Evolutionary conservation across 192 early-diverging fungal species (phyloP).

Genomic region (Podila minutissima): DNA sequence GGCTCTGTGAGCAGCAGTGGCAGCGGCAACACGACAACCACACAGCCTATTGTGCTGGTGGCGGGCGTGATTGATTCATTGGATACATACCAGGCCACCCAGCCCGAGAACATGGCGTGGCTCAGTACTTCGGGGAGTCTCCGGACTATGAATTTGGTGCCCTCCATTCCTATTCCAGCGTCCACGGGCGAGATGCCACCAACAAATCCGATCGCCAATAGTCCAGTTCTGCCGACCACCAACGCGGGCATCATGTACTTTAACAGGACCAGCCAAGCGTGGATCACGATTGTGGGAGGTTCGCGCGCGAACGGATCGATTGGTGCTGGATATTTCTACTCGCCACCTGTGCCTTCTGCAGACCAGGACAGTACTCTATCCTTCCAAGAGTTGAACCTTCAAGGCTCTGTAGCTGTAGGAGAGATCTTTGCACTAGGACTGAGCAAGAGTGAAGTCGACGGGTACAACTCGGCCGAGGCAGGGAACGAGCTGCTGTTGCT

Average conservation of each 20-base stretch:
- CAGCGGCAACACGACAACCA: background rate
- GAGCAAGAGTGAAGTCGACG: slow-evolving; percentile 18
- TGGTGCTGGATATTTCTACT: slow-evolving; percentile 22
- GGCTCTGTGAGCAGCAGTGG: slow-evolving; percentile 15
- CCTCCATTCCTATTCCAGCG: background rate
- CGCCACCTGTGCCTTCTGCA: slow-evolving; percentile 5
- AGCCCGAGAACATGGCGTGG: slow-evolving; percentile 36
- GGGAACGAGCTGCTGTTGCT: slow-evolving; percentile 24
- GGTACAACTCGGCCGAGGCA: background rate
- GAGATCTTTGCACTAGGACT: slow-evolving; percentile 33
- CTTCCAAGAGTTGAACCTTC: slow-evolving; percentile 10
- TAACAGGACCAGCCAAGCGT: slow-evolving; percentile 9
- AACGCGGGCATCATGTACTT: slow-evolving; percentile 40
- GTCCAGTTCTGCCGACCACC: background rate
- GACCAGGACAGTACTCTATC: background rate
- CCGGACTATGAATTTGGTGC: slow-evolving; percentile 23
- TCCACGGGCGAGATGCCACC: background rate
- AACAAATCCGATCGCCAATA: background rate
- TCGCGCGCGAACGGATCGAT: slow-evolving; percentile 14
- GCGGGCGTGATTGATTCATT: slow-evolving; percentile 32
- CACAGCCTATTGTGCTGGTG: slow-evolving; percentile 10
- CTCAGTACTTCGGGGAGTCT: slow-evolving; percentile 17
- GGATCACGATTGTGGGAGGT: slow-evolving; percentile 37
- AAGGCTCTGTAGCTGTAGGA: background rate
- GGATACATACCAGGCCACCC: slow-evolving; percentile 22